Percentiles rank a stretch among this genome's conserved stretches.
Evolutionary conservation across 495 filamentous ascomycete genomes (phyloP).

Genomic region (Penicillium longicatenatum): DNA sequence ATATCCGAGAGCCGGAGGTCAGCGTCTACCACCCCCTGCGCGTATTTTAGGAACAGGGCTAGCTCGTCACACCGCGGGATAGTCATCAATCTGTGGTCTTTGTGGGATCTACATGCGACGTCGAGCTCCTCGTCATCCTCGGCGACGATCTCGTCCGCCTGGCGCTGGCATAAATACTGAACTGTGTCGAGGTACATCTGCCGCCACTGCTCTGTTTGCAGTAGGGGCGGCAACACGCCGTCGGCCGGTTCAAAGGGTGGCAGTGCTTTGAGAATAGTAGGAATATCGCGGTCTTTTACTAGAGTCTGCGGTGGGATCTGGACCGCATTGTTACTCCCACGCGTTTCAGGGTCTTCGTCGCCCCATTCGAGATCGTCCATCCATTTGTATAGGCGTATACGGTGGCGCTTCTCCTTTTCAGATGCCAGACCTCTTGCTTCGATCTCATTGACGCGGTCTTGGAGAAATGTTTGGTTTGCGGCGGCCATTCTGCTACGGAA

Average conservation of each 20-base stretch:
- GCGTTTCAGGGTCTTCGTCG: background rate
- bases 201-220: background rate
- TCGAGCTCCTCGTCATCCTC: background rate
- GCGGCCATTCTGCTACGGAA: constrained; percentile 9
- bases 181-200: background rate
- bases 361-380: background rate
- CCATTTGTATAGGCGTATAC: background rate
- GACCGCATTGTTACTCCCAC: background rate
- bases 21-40: background rate
- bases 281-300: background rate
- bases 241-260: background rate
- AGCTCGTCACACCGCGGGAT: background rate
- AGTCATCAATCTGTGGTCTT: background rate
- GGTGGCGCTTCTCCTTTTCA: background rate
- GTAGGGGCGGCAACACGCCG: background rate
- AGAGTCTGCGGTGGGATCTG: background rate
- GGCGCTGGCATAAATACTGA: background rate
- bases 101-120: background rate
- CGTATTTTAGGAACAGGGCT: background rate
- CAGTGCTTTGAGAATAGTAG: background rate
- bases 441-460: background rate
- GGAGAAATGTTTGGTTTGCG: constrained; percentile 8
- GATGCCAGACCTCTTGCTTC: background rate
- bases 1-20: background rate
- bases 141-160: background rate